Conservation (phyloP, 75 land plant genomes). For the Larix kaempferi region DNA sequence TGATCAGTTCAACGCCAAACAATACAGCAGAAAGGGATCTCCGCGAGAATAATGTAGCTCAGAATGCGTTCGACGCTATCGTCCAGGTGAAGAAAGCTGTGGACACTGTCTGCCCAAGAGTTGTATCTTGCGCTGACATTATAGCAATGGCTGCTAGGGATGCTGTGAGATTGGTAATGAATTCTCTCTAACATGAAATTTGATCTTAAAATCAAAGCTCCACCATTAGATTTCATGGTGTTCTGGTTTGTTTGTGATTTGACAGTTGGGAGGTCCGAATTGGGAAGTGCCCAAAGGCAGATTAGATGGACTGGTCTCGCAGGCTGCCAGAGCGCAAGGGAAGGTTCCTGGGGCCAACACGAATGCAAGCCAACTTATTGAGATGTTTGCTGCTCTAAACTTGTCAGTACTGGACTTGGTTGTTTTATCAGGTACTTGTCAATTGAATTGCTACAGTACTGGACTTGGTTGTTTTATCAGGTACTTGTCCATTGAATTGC, state of each 20-base stretch:
- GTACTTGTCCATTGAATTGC: neutral
- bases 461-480: slow-evolving; percentile 22
- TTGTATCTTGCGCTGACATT: slow-evolving; percentile 36
- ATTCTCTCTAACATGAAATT: neutral
- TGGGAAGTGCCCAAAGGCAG: slow-evolving; percentile 25
- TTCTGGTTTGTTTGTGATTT: neutral
- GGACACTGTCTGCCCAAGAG: slow-evolving; percentile 24
- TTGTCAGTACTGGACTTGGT: slow-evolving; percentile 22
- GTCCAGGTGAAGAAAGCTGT: slow-evolving; percentile 16
- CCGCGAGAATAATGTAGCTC: slow-evolving; percentile 25
- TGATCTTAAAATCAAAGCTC: neutral
- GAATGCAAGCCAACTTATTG: slow-evolving; percentile 11
- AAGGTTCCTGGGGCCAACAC: slow-evolving; percentile 13
- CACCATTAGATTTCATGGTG: neutral
- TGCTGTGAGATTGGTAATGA: slow-evolving; percentile 23
- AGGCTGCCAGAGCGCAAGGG: slow-evolving; percentile 12
- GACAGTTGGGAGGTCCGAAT: slow-evolving; percentile 21
- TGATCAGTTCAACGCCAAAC: slow-evolving; percentile 19
- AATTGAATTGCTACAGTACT: neutral
- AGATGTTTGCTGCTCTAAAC: slow-evolving; percentile 13
- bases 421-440: slow-evolving; percentile 18
- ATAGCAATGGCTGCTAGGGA: slow-evolving; percentile 29
- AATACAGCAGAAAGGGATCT: slow-evolving; percentile 28
- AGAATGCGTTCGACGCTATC: slow-evolving; percentile 29
- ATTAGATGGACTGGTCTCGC: slow-evolving; percentile 19